phyloP scores from a whole-genome alignment of 768 basidiomycete species.

The Suillus subaureus region DNA sequence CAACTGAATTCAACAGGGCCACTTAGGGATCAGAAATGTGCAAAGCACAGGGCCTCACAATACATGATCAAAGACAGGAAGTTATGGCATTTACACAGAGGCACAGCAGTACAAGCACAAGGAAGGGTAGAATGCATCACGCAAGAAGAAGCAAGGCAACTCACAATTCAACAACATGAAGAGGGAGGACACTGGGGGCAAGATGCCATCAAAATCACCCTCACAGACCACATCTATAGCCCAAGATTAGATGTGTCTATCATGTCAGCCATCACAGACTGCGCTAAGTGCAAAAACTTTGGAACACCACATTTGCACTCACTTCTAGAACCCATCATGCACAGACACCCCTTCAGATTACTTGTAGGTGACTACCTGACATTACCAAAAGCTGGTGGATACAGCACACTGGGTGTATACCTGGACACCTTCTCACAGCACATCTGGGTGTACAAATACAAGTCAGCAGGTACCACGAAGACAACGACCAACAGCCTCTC shows the following conservation, averaged over 20 bases:
- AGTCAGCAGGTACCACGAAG: neutral
- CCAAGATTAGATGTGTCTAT: too few species aligned
- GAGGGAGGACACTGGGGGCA: too few species aligned
- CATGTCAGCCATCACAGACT: too few species aligned
- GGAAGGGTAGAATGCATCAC: too few species aligned
- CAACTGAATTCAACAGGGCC: constrained; percentile 17
- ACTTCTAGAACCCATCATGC: constrained; percentile 20
- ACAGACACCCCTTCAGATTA: constrained; percentile 23
- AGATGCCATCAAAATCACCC: too few species aligned
- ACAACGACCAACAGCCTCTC: too few species aligned
- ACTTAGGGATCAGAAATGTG: constrained; percentile 11
- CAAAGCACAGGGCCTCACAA: constrained; percentile 19
- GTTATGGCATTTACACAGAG: constrained; percentile 10
- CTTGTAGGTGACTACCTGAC: constrained; percentile 25
- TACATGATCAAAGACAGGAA: constrained; percentile 17
- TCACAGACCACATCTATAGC: too few species aligned
- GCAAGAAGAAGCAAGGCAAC: too few species aligned
- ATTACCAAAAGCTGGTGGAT: constrained; percentile 20
- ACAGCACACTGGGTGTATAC: constrained; percentile 13
- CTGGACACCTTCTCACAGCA: constrained; percentile 23
- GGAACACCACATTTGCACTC: too few species aligned
- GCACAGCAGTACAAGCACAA: too few species aligned
- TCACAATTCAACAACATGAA: too few species aligned
- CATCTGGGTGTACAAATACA: constrained; percentile 27
- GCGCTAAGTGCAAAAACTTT: too few species aligned